A percentile compares a stretch with the other conserved stretches of the same genome.
Evolutionary conservation across 495 filamentous ascomycete genomes (phyloP).

Genomic region (Umbilicaria muhlenbergii): DNA sequence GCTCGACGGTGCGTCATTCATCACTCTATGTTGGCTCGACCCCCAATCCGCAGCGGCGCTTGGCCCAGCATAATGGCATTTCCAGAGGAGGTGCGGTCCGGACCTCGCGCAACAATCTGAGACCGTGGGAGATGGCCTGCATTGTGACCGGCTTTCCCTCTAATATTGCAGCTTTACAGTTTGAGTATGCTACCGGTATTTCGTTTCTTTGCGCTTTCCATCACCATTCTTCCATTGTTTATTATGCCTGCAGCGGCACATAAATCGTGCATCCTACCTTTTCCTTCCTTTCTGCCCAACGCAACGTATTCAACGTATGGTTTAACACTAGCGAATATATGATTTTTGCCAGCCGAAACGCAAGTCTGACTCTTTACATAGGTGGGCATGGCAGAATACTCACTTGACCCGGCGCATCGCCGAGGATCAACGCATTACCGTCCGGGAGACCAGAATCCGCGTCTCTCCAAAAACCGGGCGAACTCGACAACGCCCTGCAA

Average conservation of each 20-base stretch:
- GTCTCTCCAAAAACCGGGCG: neutral
- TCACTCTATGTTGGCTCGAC: conserved; percentile 83
- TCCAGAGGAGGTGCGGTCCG: conserved; percentile 61
- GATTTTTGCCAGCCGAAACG: conserved; percentile 1
- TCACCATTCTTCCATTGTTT: neutral
- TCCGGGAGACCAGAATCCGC: conserved; percentile 15
- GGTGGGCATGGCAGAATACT: conserved; percentile 88
- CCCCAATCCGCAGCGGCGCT: conserved; percentile 64
- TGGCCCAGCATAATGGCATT: conserved; percentile 80
- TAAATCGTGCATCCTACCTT: no score
- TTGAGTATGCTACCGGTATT: conserved; percentile 73
- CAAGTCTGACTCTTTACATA: conserved; percentile 17
- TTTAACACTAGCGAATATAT: no score
- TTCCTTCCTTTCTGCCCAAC: no score
- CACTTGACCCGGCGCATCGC: conserved; percentile 60
- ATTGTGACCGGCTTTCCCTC: conserved; percentile 83
- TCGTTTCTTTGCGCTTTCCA: conserved; percentile 1
- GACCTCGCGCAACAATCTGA: conserved; percentile 46
- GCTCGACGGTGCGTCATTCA: conserved; percentile 50
- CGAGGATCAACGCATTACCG: conserved; percentile 33
- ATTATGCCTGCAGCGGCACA: neutral
- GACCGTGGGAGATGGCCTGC: conserved; percentile 88
- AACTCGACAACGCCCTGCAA: conserved; percentile 20
- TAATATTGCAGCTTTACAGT: conserved; percentile 75
- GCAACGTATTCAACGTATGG: no score